Conservation (phyloP, 495 filamentous ascomycete species). For the Articulospora tetracladia region DNA sequence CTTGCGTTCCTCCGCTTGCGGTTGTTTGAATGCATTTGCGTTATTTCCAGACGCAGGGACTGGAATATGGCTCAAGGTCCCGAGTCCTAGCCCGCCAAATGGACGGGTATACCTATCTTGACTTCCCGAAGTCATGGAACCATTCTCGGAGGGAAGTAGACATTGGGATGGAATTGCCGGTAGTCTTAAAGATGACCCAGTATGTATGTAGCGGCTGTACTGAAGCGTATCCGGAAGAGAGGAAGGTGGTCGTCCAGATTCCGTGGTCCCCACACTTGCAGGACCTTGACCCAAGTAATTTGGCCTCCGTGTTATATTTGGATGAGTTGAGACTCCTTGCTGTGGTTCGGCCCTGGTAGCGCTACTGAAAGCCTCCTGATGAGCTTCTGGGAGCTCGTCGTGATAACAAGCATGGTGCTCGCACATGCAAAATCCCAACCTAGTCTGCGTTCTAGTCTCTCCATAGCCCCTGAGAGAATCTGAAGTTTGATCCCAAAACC, state of each 20-base stretch:
- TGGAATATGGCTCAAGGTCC: constrained; percentile 27
- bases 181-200: constrained; percentile 30
- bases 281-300: constrained; percentile 16
- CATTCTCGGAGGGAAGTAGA: constrained; percentile 39
- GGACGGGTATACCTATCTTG: constrained; percentile 41
- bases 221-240: constrained; percentile 43
- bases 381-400: constrained; percentile 34
- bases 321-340: neutral
- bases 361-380: constrained; percentile 2
- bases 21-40: neutral
- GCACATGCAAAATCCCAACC: constrained; percentile 56
- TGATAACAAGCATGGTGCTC: constrained; percentile 72
- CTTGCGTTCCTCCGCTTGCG: neutral
- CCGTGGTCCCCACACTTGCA: constrained; percentile 16
- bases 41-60: neutral
- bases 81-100: constrained; percentile 33
- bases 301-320: constrained; percentile 31
- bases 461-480: constrained; percentile 7
- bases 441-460: constrained; percentile 21
- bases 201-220: constrained; percentile 40
- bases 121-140: constrained; percentile 34
- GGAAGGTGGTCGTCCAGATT: neutral
- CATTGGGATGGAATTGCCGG: constrained; percentile 50
- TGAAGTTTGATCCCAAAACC: constrained; percentile 52
- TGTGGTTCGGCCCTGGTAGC: neutral